Evolutionary conservation across 345 rosid genomes (phyloP).

Genomic region (Salix dunnii): DNA sequence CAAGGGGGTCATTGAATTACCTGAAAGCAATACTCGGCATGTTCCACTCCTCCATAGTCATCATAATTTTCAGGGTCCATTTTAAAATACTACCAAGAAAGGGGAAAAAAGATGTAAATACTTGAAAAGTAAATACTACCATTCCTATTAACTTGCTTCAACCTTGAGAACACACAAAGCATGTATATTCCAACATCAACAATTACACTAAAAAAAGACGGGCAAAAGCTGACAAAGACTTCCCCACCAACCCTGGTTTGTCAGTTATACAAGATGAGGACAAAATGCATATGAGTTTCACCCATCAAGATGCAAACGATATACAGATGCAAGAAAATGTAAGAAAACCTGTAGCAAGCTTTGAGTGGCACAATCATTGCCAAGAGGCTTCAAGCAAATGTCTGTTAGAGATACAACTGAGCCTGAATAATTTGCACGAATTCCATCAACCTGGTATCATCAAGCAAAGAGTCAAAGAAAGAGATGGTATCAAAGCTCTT

Average conservation of each 20-base stretch:
- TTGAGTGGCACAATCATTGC: slow-evolving; percentile 28
- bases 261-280: not conserved
- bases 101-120: slow-evolving; percentile 11
- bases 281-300: not conserved
- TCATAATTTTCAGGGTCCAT: slow-evolving; percentile 25
- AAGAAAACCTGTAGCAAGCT: slow-evolving; percentile 25
- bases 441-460: slow-evolving; percentile 20
- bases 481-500: not conserved
- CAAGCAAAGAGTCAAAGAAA: not conserved
- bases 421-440: slow-evolving; percentile 24
- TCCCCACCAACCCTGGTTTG: not conserved
- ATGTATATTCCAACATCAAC: not conserved
- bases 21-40: slow-evolving; percentile 27
- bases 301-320: not conserved
- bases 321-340: not conserved
- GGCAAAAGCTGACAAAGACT: not conserved
- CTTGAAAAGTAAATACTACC: not conserved
- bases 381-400: slow-evolving; percentile 32
- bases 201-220: not conserved
- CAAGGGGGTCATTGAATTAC: slow-evolving; percentile 7
- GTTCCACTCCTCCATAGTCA: slow-evolving; percentile 26
- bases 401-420: slow-evolving; percentile 23
- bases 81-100: slow-evolving; percentile 22
- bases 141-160: not conserved
- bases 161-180: not conserved